phyloP scores from a whole-genome alignment of 805 yeast species.

The Schwanniomyces yamadae region DNA sequence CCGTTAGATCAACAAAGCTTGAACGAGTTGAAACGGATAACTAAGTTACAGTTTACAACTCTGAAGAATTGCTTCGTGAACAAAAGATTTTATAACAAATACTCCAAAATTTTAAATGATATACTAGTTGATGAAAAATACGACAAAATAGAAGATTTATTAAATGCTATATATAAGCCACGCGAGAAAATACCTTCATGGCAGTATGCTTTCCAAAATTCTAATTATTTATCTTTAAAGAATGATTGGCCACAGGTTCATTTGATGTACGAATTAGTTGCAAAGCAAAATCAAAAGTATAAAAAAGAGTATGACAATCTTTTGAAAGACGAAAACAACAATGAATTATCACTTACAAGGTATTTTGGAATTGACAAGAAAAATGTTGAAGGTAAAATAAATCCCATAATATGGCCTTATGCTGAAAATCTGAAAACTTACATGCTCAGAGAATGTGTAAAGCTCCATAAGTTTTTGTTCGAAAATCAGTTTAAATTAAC shows the following conservation, averaged over 20 bases:
- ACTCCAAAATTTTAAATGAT: constrained; percentile 18
- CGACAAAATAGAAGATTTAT: constrained; percentile 19
- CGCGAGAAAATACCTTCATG: constrained; percentile 15
- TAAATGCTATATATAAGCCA: constrained; percentile 28
- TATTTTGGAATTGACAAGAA: constrained; percentile 9
- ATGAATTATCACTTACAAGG: constrained; percentile 13
- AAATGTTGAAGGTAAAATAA: neutral
- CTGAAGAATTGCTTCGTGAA: constrained; percentile 6
- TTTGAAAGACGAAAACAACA: constrained; percentile 12
- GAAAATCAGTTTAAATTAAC: constrained; percentile 18
- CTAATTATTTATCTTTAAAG: constrained; percentile 21
- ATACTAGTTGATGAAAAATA: constrained; percentile 29
- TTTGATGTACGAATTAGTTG: constrained; percentile 25
- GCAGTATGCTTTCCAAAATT: constrained; percentile 16
- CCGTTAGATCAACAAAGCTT: constrained; percentile 25
- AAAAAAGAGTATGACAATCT: constrained; percentile 15
- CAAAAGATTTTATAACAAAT: constrained; percentile 12
- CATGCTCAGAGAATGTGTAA: constrained; percentile 12
- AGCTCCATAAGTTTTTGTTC: constrained; percentile 21
- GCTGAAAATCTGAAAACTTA: neutral
- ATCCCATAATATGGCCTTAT: neutral
- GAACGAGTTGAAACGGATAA: constrained; percentile 5
- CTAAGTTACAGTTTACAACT: constrained; percentile 11
- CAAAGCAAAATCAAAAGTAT: constrained; percentile 6
- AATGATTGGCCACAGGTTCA: constrained; percentile 37